Conservation (phyloP, 2,329 filamentous ascomycete genomes). For the Calonectria montana region DNA sequence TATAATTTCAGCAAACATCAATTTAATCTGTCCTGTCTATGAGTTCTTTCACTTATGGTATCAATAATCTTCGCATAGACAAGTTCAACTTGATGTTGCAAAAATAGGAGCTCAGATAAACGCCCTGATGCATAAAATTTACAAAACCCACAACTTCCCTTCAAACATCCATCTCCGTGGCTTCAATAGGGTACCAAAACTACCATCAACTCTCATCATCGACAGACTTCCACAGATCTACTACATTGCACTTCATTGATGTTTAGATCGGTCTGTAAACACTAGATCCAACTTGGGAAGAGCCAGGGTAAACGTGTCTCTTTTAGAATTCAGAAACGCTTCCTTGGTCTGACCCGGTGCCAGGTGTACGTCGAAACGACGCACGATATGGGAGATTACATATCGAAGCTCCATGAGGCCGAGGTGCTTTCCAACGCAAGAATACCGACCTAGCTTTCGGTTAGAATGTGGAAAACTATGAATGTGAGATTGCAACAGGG, state of each 20-base stretch:
- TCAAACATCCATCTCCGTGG: not conserved
- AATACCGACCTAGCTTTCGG: not conserved
- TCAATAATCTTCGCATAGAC: no score
- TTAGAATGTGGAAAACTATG: not conserved
- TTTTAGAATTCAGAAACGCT: not conserved
- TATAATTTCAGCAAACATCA: no score
- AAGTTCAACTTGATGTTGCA: no score
- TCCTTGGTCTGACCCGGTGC: not conserved
- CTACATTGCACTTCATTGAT: not conserved
- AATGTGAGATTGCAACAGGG: no score
- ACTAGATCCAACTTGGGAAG: not conserved
- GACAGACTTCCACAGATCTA: no score
- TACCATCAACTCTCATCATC: not conserved
- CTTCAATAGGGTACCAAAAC: not conserved
- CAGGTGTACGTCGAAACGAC: not conserved
- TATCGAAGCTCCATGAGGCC: conserved; percentile 1
- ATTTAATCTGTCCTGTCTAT: no score
- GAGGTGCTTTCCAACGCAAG: not conserved
- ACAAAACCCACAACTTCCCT: no score
- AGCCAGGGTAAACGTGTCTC: not conserved
- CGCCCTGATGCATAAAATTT: no score
- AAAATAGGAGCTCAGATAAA: no score
- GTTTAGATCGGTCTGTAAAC: not conserved
- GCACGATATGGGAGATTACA: not conserved
- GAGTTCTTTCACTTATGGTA: no score